Conservation (phyloP, 306 rosid species). For the Vigna unguiculata region DNA sequence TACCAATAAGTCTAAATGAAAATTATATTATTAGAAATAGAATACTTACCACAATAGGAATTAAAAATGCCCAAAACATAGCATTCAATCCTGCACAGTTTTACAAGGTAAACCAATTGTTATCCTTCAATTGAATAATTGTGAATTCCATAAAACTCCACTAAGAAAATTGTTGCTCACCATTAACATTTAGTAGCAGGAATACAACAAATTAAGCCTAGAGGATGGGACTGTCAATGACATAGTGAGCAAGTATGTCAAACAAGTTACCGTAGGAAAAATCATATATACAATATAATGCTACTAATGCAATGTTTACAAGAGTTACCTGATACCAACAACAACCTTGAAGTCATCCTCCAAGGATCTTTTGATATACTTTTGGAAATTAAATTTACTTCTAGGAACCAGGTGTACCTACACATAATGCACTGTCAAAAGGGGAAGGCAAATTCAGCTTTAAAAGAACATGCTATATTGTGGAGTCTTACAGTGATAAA, state of each 20-base stretch:
- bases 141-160: background rate
- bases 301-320: conserved; percentile 12
- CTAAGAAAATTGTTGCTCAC: conserved; percentile 51
- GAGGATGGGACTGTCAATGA: conserved; percentile 76
- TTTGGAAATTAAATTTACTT: conserved; percentile 92
- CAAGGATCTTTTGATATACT: conserved; percentile 90
- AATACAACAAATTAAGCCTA: conserved; percentile 89
- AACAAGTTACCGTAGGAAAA: conserved; percentile 12
- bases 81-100: conserved; percentile 79
- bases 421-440: conserved; percentile 48
- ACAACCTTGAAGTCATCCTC: conserved; percentile 96
- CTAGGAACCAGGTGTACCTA: conserved; percentile 91
- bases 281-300: background rate
- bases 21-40: conserved; percentile 11
- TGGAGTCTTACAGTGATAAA: conserved; percentile 78
- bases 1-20: conserved; percentile 6
- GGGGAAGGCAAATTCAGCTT: conserved; percentile 13
- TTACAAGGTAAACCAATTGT: conserved; percentile 22
- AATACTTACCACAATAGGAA: conserved; percentile 76
- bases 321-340: conserved; percentile 89
- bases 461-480: conserved; percentile 15
- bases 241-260: conserved; percentile 9
- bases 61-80: conserved; percentile 80
- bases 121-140: conserved; percentile 14
- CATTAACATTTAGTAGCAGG: conserved; percentile 75